phyloP scores from a whole-genome alignment of 176 grass and related monocot genomes.

The Secale cereale region DNA sequence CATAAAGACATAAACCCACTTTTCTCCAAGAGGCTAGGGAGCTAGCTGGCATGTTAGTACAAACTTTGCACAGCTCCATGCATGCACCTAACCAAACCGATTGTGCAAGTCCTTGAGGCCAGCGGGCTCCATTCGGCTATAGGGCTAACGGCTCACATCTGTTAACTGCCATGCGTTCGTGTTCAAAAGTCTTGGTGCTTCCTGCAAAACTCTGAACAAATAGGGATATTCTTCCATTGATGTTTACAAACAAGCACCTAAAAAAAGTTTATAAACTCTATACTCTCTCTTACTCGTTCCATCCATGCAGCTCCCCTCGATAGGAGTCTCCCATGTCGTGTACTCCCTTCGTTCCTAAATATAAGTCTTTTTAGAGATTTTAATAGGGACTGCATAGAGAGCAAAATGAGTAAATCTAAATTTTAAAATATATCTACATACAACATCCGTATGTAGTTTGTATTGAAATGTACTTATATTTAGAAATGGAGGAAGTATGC shows the following conservation, averaged over 20 bases:
- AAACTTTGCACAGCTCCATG: background rate
- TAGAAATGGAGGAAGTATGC: too few relatives aligned
- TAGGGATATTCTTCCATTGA: background rate
- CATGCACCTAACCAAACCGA: background rate
- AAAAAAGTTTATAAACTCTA: too few relatives aligned
- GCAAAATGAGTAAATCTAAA: too few relatives aligned
- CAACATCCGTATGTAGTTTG: too few relatives aligned
- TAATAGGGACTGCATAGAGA: too few relatives aligned
- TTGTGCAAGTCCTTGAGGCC: background rate
- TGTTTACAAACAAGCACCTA: background rate
- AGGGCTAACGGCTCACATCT: background rate
- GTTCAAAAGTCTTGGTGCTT: background rate
- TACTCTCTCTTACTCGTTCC: background rate
- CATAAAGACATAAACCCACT: background rate
- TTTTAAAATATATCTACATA: too few relatives aligned
- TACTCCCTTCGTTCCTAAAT: too few relatives aligned
- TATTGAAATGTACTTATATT: too few relatives aligned
- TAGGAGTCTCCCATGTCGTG: background rate
- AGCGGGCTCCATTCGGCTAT: background rate
- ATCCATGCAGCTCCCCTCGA: background rate
- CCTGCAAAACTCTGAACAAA: background rate
- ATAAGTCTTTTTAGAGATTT: too few relatives aligned
- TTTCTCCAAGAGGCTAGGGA: conserved; percentile 20
- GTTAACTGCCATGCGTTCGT: background rate
- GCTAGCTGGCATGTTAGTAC: conserved; percentile 6